Evolutionary conservation across 371 early-diverging fungal genomes (phyloP), one percentile per base, ranked within the genome.

Genomic region (Modicella reniformis): DNA sequence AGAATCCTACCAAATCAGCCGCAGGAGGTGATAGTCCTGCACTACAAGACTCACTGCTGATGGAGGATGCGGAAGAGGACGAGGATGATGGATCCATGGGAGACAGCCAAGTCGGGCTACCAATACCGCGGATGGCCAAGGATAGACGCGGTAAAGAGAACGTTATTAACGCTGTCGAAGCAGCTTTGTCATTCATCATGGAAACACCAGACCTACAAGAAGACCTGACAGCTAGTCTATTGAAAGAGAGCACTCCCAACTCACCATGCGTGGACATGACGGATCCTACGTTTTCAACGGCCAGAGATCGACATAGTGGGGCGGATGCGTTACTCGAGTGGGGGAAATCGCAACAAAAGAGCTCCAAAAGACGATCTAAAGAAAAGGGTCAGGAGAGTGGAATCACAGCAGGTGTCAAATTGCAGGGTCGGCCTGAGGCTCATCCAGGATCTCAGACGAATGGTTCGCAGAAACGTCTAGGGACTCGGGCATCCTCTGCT

Each of bases 81-180:
- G 83, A 80, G 3, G 70, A 75, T 3, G 77, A 71, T 0, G 74
- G 49, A 3, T 51, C 51, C 2, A 65, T 74, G 49, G 75, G 54
- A 8, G 63, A 64, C 41, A n/a, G 26, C 8, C 41, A 53, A 21
- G 57, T 28, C 8, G 76, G 72, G 26, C 59, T 72, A n/a, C 70
- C 72, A 9, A 66, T 67, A 26, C 71, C 69, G 9, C 37, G 48
- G 19, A 71, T 55, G 67, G 41, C 40, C 47, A 72, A 51, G 59
- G 69, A 54, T 63, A 72, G 25, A 47, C 62, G 51, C 19, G 67
- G 64, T 64, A 65, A 73, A 47, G 60, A 67, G 41, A 80, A 83
- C 29, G 89, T 87, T 8, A 83, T 90, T 19, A 86, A 87, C 37
- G 88, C 89, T 3, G 86, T 90, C 0, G 87, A 89, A 54, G 90